These are phyloP conservation scores for Senna tora DNA, from an alignment of 306 rosid genomes.

Conservation along the genomic window DNA sequence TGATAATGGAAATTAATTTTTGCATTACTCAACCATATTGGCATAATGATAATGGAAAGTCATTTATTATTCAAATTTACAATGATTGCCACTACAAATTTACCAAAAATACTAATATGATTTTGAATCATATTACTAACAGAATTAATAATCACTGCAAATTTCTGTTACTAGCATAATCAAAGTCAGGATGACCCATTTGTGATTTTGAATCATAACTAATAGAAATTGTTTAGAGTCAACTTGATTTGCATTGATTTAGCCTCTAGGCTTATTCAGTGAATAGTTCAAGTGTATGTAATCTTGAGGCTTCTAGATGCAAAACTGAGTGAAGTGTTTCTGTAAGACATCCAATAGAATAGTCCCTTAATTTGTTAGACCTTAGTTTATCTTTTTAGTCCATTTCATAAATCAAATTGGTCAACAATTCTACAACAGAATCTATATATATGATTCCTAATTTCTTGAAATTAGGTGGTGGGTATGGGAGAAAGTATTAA, in stretches of 20 bases:
- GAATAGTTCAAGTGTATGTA: not conserved
- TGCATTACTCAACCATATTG: not conserved
- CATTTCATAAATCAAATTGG: slow-evolving; percentile 3
- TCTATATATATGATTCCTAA: not conserved
- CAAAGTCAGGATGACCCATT: not conserved
- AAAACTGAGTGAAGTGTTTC: too few relatives aligned
- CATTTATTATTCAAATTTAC: not conserved
- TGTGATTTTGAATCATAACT: too few relatives aligned
- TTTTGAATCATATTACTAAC: too few relatives aligned
- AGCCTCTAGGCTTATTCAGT: not conserved
- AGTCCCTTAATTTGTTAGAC: not conserved
- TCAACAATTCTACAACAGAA: not conserved
- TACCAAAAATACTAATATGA: not conserved
- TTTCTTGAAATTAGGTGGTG: slow-evolving; percentile 29
- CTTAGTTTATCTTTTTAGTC: not conserved
- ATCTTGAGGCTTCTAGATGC: too few relatives aligned
- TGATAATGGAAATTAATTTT: not conserved
- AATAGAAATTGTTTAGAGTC: not conserved
- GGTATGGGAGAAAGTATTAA: slow-evolving; percentile 27
- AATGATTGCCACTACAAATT: not conserved
- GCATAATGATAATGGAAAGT: not conserved
- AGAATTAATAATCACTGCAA: too few relatives aligned
- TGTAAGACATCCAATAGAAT: too few relatives aligned
- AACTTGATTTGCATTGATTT: not conserved
- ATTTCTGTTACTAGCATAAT: not conserved